phyloP scores from a whole-genome alignment of 2,329 filamentous ascomycete species.

The Metarhizium rileyi region DNA sequence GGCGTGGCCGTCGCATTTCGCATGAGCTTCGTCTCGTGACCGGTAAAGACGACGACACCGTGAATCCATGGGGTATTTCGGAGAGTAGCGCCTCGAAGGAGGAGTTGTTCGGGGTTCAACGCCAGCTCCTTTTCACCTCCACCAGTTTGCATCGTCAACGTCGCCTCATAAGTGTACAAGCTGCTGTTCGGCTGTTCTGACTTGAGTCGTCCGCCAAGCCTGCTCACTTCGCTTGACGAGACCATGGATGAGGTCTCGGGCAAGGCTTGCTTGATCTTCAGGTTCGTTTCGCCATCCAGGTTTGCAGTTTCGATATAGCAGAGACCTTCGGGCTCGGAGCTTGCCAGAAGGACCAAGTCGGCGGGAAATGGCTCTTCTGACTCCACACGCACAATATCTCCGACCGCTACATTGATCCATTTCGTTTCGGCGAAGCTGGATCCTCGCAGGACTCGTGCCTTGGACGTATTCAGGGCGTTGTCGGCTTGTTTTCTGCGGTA shows the following conservation, averaged over 20 bases:
- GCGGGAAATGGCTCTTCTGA: slow-evolving; percentile 94
- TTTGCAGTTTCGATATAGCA: slow-evolving; percentile 99
- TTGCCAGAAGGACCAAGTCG: slow-evolving; percentile 83
- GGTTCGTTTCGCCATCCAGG: slow-evolving; percentile 91
- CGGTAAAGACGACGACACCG: slow-evolving; percentile 83
- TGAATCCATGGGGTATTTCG: slow-evolving; percentile 97
- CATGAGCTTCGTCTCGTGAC: slow-evolving; percentile 98
- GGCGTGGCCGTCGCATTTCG: slow-evolving; percentile 93
- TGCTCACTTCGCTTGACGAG: slow-evolving; percentile 74
- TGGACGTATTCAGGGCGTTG: slow-evolving; percentile 77
- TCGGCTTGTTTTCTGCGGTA: slow-evolving; percentile 84
- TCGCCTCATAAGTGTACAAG: slow-evolving; percentile 96
- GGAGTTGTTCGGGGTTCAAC: slow-evolving; percentile 81
- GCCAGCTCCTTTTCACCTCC: slow-evolving; percentile 90
- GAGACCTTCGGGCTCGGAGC: slow-evolving; percentile 91
- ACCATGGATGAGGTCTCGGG: slow-evolving; percentile 86
- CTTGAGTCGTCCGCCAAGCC: slow-evolving; percentile 75
- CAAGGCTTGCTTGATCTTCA: slow-evolving; percentile 97
- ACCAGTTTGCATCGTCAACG: slow-evolving; percentile 79
- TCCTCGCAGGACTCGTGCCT: slow-evolving; percentile 72
- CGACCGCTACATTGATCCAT: slow-evolving; percentile 90
- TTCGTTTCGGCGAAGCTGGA: slow-evolving; percentile 77
- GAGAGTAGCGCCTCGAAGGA: slow-evolving; percentile 85
- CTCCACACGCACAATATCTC: slow-evolving; percentile 85
- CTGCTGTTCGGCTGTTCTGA: slow-evolving; percentile 98